These are phyloP conservation scores for Zymoseptoria ardabiliae DNA, from an alignment of 2,329 filamentous ascomycete species.

Conservation along the genomic window DNA sequence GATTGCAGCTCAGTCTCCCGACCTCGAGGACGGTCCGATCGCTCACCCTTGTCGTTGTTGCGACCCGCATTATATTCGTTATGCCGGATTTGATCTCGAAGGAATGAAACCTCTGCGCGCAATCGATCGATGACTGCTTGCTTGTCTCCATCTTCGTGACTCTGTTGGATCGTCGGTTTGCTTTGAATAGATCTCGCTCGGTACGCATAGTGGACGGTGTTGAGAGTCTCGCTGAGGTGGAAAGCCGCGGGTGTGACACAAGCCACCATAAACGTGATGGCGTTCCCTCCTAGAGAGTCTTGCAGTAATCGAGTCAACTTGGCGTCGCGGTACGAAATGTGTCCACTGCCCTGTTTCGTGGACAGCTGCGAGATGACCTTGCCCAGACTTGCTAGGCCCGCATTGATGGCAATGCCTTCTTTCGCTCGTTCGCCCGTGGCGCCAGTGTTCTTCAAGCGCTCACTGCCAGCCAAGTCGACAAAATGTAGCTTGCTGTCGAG, in stretches of 20 bases:
- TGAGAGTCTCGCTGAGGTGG: slow-evolving; percentile 92
- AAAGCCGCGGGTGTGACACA: slow-evolving; percentile 97
- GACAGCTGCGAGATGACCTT: slow-evolving; percentile 98
- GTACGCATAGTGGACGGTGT: slow-evolving; percentile 94
- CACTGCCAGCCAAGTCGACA: slow-evolving; percentile 93
- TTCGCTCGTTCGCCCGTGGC: slow-evolving; percentile 89
- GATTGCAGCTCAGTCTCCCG: slow-evolving; percentile 88
- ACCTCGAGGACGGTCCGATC: slow-evolving; percentile 45
- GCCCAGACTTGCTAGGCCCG: slow-evolving; percentile 83
- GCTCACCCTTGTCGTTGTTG: slow-evolving; percentile 59
- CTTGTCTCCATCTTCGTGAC: slow-evolving; percentile 83
- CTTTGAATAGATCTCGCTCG: slow-evolving; percentile 93
- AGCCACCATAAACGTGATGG: slow-evolving; percentile 98
- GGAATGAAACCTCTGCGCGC: slow-evolving; percentile 85
- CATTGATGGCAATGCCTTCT: slow-evolving; percentile 98
- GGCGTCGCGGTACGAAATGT: slow-evolving; percentile 98
- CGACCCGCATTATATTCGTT: slow-evolving; percentile 62
- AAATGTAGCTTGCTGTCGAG: slow-evolving; percentile 98
- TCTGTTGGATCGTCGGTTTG: slow-evolving; percentile 90
- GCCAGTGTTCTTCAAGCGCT: slow-evolving; percentile 92
- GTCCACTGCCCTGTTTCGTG: slow-evolving; percentile 74
- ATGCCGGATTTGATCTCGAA: slow-evolving; percentile 86
- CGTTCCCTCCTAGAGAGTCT: slow-evolving; percentile 92
- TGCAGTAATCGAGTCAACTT: slow-evolving; percentile 89
- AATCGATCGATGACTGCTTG: slow-evolving; percentile 87